phyloP scores from a whole-genome alignment of 257 asterid genomes.

The Primulina huaijiensis region DNA sequence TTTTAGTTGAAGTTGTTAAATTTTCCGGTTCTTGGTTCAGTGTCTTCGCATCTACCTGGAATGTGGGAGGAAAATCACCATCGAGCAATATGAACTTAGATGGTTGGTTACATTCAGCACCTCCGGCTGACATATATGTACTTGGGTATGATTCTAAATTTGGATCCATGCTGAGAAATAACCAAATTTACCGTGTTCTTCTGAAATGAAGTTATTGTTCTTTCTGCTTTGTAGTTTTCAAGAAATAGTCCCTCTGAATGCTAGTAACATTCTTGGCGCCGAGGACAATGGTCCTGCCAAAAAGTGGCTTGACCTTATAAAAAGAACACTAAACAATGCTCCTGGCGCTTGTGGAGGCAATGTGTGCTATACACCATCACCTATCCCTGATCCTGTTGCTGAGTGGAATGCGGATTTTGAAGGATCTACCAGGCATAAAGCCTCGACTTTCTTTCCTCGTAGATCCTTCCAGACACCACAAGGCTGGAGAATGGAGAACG shows the following conservation, averaged over 20 bases:
- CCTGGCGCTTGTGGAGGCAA: constrained; percentile 59
- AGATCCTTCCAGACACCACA: constrained; percentile 94
- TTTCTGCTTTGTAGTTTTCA: constrained; percentile 55
- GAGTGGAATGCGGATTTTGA: constrained; percentile 95
- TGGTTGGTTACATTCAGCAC: constrained; percentile 94
- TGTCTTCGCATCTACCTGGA: constrained; percentile 90
- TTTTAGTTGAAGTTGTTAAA: constrained; percentile 9
- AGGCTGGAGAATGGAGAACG: constrained; percentile 63
- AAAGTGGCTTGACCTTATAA: constrained; percentile 76
- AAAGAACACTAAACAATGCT: constrained; percentile 66
- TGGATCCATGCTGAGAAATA: neutral
- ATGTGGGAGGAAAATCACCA: constrained; percentile 95
- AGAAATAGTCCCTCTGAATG: constrained; percentile 95
- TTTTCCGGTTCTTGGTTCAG: constrained; percentile 35
- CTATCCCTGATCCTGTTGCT: constrained; percentile 78
- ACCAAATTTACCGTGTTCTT: neutral
- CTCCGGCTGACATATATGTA: constrained; percentile 96
- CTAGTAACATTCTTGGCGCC: constrained; percentile 91
- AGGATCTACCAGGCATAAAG: constrained; percentile 69
- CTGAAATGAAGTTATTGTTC: constrained; percentile 5
- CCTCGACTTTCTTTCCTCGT: constrained; percentile 71
- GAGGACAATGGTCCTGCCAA: constrained; percentile 99
- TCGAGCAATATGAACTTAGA: constrained; percentile 74
- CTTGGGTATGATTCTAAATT: constrained; percentile 62
- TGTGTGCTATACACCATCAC: constrained; percentile 85